Base-by-base conservation (phyloP, 305 asterid genomes). In the Fraxinus latifolia region DNA sequence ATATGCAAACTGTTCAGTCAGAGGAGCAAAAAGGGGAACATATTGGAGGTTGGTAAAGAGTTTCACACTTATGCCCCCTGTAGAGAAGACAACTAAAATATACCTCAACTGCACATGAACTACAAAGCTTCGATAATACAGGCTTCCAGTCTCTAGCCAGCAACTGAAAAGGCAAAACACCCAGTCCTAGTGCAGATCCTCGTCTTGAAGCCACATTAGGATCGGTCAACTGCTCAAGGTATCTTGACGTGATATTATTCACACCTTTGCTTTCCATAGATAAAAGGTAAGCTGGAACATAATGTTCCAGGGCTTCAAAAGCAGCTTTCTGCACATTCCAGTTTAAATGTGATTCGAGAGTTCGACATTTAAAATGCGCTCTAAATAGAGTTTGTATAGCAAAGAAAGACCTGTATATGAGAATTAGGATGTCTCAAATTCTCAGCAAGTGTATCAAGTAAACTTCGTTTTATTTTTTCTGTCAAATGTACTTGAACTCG, bases 401-500 rank as follows among this genome's bases (percentile, higher is more conserved):
- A 15, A 79, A 81, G 79, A 82, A 84, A 76, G 75, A 96, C 98
- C 98, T 96, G 99, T 85, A 96, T 96, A 31, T 89, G 89, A 81
- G 95, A 83, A 89, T 91, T 96, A 79, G 99, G 98, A 90, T 96
- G 98, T 88, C 87, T 96, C 91, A 96, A 86, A 89, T 96, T 96
- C 88, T 96, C 99, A 79, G 89, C 91, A 79, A 96, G 90, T 65
- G 98, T 88, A 84, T 92, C 98, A 68, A 96, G 95, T 86, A 96
- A 89, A 90, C 90, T 91, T 79, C 89, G 87, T 83, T 88, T 94
- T 75, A 87, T 80, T 89, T 92, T 94, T 72, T 89, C 97, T 70
- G 94, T 85, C 87, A 93, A 83, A 77, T 87, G 84, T 70, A 94
- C 77, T 83, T 82, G 87, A 79, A 94, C 95, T 81, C 47, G 80